These are phyloP conservation scores for Aspergillus hortae DNA, from an alignment of 2,329 filamentous ascomycete species.

Conservation along the genomic window DNA sequence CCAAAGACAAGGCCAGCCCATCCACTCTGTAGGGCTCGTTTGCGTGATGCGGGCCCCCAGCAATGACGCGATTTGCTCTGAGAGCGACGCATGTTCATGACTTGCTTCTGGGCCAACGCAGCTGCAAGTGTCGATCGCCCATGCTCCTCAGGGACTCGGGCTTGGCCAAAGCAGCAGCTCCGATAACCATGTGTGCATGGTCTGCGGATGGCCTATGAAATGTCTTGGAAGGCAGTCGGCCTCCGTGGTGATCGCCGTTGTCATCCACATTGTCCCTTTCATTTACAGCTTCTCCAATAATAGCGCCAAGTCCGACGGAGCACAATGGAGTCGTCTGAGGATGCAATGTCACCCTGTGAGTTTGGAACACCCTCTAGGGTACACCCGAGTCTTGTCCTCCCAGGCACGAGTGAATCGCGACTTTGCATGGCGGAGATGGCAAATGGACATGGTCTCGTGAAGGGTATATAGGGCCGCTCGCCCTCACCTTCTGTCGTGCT, in stretches of 20 bases:
- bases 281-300: slow-evolving; percentile 8
- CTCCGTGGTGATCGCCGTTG: slow-evolving; percentile 3
- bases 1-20: not conserved
- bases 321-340: slow-evolving; percentile 16
- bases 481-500: not conserved
- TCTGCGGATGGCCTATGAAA: slow-evolving; percentile 1
- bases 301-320: slow-evolving; percentile 15
- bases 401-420: slow-evolving; percentile 2
- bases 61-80: not conserved
- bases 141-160: not conserved
- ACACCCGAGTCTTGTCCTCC: slow-evolving; percentile 9
- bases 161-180: not conserved
- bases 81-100: no score
- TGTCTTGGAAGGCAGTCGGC: slow-evolving; percentile 1
- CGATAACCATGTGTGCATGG: not conserved
- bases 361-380: slow-evolving; percentile 10
- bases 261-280: slow-evolving; percentile 5
- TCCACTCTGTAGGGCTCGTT: not conserved
- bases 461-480: slow-evolving; percentile 7
- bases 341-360: slow-evolving; percentile 23
- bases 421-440: not conserved
- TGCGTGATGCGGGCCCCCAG: not conserved
- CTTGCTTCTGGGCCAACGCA: no score
- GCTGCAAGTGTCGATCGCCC: not conserved
- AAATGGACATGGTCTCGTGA: not conserved